A percentile compares a stretch with the other conserved stretches of the same genome.
These are phyloP conservation scores for Stemphylium lycopersici DNA, from an alignment of 2,329 filamentous ascomycete genomes.

Conservation along the genomic window DNA sequence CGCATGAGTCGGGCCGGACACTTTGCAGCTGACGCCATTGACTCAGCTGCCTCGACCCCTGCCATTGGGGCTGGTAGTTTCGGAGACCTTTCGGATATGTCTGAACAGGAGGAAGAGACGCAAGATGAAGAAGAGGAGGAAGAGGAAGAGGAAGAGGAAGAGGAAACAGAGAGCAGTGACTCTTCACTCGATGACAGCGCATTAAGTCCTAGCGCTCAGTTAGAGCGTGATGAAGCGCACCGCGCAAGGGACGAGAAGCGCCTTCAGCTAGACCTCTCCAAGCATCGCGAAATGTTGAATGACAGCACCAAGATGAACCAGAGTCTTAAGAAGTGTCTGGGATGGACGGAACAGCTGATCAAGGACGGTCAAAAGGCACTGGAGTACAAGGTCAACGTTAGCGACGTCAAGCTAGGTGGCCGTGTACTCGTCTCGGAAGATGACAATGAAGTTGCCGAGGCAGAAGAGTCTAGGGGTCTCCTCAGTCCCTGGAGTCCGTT, in stretches of 20 bases:
- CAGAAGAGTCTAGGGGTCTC: slow-evolving; percentile 36
- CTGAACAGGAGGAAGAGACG: slow-evolving; percentile 42
- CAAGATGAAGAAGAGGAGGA: slow-evolving; percentile 51
- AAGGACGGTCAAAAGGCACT: slow-evolving; percentile 86
- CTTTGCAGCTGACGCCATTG: slow-evolving; percentile 65
- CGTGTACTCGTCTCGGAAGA: slow-evolving; percentile 77
- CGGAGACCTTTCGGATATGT: slow-evolving; percentile 46
- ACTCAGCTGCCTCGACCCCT: slow-evolving; percentile 54
- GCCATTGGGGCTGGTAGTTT: slow-evolving; percentile 42
- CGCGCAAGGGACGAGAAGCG: slow-evolving; percentile 80
- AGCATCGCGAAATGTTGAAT: slow-evolving; percentile 85
- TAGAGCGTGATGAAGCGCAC: slow-evolving; percentile 56
- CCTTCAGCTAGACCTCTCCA: slow-evolving; percentile 81
- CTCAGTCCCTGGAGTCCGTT: slow-evolving; percentile 48
- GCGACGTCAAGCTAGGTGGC: slow-evolving; percentile 81
- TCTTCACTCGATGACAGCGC: slow-evolving; percentile 60
- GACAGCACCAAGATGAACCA: slow-evolving; percentile 97
- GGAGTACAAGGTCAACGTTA: slow-evolving; percentile 77
- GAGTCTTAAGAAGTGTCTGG: slow-evolving; percentile 85
- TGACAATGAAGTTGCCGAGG: slow-evolving; percentile 41
- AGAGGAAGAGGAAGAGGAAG: slow-evolving; percentile 52
- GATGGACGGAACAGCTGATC: slow-evolving; percentile 90
- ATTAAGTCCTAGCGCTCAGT: slow-evolving; percentile 51
- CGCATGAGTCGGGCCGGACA: slow-evolving; percentile 83
- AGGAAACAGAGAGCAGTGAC: slow-evolving; percentile 55